Conservation (phyloP, 345 rosid genomes). For the Garcia nutans region DNA sequence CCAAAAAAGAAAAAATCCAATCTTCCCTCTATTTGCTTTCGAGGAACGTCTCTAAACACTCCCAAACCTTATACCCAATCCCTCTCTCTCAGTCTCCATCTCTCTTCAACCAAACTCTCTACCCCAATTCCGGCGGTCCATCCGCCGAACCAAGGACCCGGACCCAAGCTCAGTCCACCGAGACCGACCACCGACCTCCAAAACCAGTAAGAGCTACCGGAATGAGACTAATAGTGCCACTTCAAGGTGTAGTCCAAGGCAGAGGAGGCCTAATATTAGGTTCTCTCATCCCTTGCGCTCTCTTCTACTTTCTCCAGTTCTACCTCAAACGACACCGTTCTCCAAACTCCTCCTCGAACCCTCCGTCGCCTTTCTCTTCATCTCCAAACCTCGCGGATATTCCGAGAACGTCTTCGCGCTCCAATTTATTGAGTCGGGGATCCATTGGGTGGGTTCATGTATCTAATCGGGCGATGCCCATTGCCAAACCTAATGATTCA, state of each 20-base stretch:
- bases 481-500: slow-evolving; percentile 63
- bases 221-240: slow-evolving; percentile 83
- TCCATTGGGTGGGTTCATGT: slow-evolving; percentile 55
- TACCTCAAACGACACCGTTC: slow-evolving; percentile 69
- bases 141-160: slow-evolving; percentile 30
- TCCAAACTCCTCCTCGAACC: slow-evolving; percentile 28
- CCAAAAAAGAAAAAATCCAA: not conserved
- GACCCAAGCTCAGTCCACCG: slow-evolving; percentile 10
- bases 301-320: slow-evolving; percentile 71
- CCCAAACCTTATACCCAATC: not conserved
- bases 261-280: slow-evolving; percentile 79
- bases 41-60: slow-evolving; percentile 1
- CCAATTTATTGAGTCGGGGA: slow-evolving; percentile 47
- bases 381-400: slow-evolving; percentile 46
- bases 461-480: slow-evolving; percentile 51
- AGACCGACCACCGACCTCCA: slow-evolving; percentile 5
- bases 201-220: slow-evolving; percentile 30
- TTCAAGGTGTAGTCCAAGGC: slow-evolving; percentile 79
- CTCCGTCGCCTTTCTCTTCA: slow-evolving; percentile 46
- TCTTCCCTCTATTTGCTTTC: not conserved
- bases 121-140: slow-evolving; percentile 8
- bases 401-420: slow-evolving; percentile 55
- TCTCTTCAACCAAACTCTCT: not conserved
- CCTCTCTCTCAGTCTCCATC: not conserved
- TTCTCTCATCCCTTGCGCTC: slow-evolving; percentile 83